These are phyloP conservation scores for Vigna angularis DNA, from an alignment of 306 rosid genomes.

Conservation along the genomic window DNA sequence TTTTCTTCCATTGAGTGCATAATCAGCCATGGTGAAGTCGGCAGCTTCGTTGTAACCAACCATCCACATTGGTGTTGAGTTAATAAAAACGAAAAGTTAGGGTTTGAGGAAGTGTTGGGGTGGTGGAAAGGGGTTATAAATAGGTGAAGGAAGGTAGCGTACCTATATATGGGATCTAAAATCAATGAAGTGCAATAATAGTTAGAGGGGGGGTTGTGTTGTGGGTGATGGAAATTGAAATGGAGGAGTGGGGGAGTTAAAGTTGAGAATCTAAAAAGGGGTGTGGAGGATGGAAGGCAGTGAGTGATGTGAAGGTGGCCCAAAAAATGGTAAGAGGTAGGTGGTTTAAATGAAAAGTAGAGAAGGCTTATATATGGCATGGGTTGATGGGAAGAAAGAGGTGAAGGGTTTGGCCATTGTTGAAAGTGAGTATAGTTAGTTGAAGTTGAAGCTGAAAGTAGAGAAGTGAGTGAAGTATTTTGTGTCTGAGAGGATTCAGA, in stretches of 20 bases:
- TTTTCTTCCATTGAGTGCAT: slow-evolving; percentile 68
- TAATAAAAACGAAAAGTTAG: slow-evolving; percentile 32
- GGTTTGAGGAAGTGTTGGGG: slow-evolving; percentile 17
- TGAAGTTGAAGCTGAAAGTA: slow-evolving; percentile 39
- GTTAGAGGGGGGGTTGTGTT: not conserved
- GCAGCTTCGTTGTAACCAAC: slow-evolving; percentile 71
- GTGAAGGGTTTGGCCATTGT: slow-evolving; percentile 15
- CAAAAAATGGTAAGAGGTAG: slow-evolving; percentile 41
- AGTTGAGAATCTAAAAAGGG: slow-evolving; percentile 29
- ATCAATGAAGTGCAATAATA: slow-evolving; percentile 11
- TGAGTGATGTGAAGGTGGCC: slow-evolving; percentile 26
- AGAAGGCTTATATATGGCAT: slow-evolving; percentile 53
- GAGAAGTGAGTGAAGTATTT: slow-evolving; percentile 45
- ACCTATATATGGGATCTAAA: not conserved
- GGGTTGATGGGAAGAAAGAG: slow-evolving; percentile 44
- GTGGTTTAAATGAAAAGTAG: slow-evolving; percentile 34
- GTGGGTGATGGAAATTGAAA: not conserved
- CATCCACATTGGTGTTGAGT: slow-evolving; percentile 72
- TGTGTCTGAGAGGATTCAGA: slow-evolving; percentile 59
- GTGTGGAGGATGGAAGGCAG: slow-evolving; percentile 13
- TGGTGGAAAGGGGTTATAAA: slow-evolving; percentile 21
- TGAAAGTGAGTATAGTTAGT: slow-evolving; percentile 44
- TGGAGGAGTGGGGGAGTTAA: slow-evolving; percentile 27
- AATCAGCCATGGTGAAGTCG: slow-evolving; percentile 68
- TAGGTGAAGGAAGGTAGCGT: slow-evolving; percentile 12